phyloP scores from a whole-genome alignment of 768 basidiomycete species.

The Pleurotus tuber-regium region DNA sequence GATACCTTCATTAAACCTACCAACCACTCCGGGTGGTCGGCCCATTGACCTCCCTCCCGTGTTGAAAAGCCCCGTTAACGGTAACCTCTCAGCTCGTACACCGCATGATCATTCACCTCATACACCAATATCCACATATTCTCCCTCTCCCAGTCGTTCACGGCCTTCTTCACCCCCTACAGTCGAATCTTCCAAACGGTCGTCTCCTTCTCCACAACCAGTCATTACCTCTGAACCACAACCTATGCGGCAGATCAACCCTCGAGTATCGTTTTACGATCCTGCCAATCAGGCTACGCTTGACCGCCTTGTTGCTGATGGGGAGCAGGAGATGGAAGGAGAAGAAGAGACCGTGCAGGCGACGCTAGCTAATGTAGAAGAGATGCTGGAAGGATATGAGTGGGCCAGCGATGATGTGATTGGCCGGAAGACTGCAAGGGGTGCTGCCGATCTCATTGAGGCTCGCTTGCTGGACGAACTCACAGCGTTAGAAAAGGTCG shows the following conservation, averaged over 20 bases:
- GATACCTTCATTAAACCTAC: conserved; percentile 23
- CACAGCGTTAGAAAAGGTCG: conserved; percentile 89
- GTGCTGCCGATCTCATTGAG: conserved; percentile 90
- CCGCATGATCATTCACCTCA: conserved; percentile 11
- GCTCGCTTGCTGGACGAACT: conserved; percentile 86
- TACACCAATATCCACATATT: conserved; percentile 18
- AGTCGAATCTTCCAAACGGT: conserved; percentile 24
- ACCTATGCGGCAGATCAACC: conserved; percentile 58
- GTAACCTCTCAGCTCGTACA: conserved; percentile 13
- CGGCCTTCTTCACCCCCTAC: conserved; percentile 26
- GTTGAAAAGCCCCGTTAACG: neutral
- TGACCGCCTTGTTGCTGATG: conserved; percentile 63
- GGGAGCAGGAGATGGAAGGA: conserved; percentile 46
- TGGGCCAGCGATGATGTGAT: conserved; percentile 87
- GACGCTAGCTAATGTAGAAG: conserved; percentile 90
- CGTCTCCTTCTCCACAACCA: conserved; percentile 24
- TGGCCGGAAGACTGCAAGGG: conserved; percentile 58
- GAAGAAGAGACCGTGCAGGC: conserved; percentile 78
- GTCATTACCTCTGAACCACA: conserved; percentile 26
- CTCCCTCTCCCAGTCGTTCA: conserved; percentile 19
- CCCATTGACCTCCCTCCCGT: conserved; percentile 14
- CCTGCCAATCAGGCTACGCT: conserved; percentile 71
- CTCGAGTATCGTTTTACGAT: conserved; percentile 81
- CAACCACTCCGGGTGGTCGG: conserved; percentile 12
- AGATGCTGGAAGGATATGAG: conserved; percentile 98